Conservation (phyloP, 1,284 basidiomycete species). For the Athelia psychrophila region DNA sequence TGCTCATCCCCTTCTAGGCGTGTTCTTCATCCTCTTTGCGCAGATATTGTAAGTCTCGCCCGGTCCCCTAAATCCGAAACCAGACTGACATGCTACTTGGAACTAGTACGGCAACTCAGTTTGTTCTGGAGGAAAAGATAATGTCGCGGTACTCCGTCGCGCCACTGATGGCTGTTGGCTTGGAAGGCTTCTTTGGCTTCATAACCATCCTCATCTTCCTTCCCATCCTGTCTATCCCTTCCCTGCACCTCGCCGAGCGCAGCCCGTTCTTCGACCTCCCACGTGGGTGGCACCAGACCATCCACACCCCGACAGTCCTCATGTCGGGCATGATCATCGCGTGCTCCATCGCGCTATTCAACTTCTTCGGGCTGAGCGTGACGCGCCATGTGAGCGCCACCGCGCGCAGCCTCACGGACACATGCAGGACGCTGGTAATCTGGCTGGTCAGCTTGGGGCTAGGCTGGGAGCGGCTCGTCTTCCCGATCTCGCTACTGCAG, state of each 20-base stretch:
- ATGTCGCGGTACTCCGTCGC: slow-evolving; percentile 82
- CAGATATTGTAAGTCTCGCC: slow-evolving; percentile 82
- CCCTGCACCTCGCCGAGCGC: slow-evolving; percentile 35
- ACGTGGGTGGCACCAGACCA: slow-evolving; percentile 89
- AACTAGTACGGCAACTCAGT: slow-evolving; percentile 83
- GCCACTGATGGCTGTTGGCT: slow-evolving; percentile 93
- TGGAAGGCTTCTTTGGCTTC: slow-evolving; percentile 91
- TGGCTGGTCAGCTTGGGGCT: slow-evolving; percentile 85
- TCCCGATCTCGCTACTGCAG: slow-evolving; percentile 84
- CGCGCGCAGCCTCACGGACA: slow-evolving; percentile 89
- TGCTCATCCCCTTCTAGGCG: slow-evolving; percentile 44
- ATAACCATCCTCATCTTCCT: slow-evolving; percentile 74
- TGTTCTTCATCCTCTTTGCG: slow-evolving; percentile 93
- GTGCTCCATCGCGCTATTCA: slow-evolving; percentile 89
- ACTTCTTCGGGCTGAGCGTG: slow-evolving; percentile 92
- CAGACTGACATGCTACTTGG: slow-evolving; percentile 16
- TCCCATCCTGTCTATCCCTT: slow-evolving; percentile 66
- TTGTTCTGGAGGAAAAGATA: slow-evolving; percentile 92
- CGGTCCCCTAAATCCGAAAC: slow-evolving; percentile 7
- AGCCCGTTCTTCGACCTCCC: slow-evolving; percentile 91
- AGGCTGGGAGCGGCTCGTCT: slow-evolving; percentile 91
- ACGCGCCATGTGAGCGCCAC: slow-evolving; percentile 90
- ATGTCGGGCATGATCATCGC: slow-evolving; percentile 80
- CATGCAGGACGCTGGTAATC: slow-evolving; percentile 92
- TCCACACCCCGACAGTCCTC: slow-evolving; percentile 76